phyloP scores from a whole-genome alignment of 176 grass and related monocot genomes.

The Carex scoparia region DNA sequence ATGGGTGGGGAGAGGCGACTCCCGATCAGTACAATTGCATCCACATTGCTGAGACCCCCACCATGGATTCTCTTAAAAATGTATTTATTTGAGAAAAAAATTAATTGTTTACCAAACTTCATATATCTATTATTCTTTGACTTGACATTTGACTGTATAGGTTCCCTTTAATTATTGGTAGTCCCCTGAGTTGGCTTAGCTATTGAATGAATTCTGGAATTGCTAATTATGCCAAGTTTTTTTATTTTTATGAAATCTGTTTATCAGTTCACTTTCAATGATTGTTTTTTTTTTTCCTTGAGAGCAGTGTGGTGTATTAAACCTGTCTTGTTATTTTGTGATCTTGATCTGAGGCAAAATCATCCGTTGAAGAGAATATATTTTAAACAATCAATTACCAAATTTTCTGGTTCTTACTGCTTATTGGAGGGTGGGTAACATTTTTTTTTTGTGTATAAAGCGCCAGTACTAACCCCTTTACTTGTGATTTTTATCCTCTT shows the following conservation, averaged over 20 bases:
- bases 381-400: not conserved
- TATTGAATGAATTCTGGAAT: not conserved
- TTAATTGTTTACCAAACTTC: not conserved
- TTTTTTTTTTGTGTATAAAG: not conserved
- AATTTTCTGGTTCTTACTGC: not conserved
- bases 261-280: not conserved
- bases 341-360: not conserved
- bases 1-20: conserved; percentile 88
- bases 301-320: not conserved
- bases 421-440: not conserved
- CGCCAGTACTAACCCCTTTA: conserved; percentile 1
- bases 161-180: not conserved
- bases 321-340: not conserved
- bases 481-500: conserved; percentile 7
- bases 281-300: not conserved
- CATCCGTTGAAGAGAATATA: not conserved
- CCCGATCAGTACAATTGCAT: conserved; percentile 89
- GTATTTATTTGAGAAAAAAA: conserved; percentile 29
- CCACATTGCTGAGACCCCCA: conserved; percentile 72
- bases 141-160: not conserved
- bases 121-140: not conserved
- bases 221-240: not conserved
- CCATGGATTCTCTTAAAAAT: conserved; percentile 93
- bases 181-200: not conserved
- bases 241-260: not conserved